Percentiles rank a stretch among this genome's conserved stretches.
Evolutionary conservation across 345 rosid genomes (phyloP).

Genomic region (Populus deltoides): DNA sequence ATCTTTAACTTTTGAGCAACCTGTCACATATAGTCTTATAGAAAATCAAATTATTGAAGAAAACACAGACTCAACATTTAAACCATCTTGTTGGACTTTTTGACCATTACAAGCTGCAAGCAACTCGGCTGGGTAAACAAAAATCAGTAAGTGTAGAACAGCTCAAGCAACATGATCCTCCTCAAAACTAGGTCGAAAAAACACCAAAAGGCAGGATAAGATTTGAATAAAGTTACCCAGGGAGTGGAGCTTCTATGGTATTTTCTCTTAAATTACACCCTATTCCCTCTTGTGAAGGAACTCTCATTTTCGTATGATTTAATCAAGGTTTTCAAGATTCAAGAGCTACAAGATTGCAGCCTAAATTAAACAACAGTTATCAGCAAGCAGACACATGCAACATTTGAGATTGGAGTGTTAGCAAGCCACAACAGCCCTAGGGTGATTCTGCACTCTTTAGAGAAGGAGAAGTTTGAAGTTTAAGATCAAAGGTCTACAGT

Average conservation of each 20-base stretch:
- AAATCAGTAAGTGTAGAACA: not conserved
- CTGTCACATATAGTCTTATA: not conserved
- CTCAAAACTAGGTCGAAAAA: not conserved
- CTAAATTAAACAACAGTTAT: too few relatives aligned
- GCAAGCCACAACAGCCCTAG: too few relatives aligned
- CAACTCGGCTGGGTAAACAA: not conserved
- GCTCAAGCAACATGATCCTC: not conserved
- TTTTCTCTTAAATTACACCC: not conserved
- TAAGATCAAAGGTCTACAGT: too few relatives aligned
- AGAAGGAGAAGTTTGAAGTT: too few relatives aligned
- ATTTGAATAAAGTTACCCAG: not conserved
- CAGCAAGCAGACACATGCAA: too few relatives aligned
- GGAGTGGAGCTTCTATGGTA: not conserved
- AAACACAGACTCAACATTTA: not conserved
- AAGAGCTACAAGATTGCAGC: not conserved
- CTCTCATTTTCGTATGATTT: not conserved
- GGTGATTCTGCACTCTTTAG: too few relatives aligned
- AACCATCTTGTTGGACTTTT: not conserved
- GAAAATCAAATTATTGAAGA: not conserved
- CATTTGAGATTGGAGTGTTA: too few relatives aligned
- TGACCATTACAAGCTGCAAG: not conserved
- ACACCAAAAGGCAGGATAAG: not conserved
- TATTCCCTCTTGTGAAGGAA: not conserved
- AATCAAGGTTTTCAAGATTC: not conserved
- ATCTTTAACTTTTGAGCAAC: constrained; percentile 7